phyloP scores from a whole-genome alignment of 768 basidiomycete species.

The Suillus subalutaceus region DNA sequence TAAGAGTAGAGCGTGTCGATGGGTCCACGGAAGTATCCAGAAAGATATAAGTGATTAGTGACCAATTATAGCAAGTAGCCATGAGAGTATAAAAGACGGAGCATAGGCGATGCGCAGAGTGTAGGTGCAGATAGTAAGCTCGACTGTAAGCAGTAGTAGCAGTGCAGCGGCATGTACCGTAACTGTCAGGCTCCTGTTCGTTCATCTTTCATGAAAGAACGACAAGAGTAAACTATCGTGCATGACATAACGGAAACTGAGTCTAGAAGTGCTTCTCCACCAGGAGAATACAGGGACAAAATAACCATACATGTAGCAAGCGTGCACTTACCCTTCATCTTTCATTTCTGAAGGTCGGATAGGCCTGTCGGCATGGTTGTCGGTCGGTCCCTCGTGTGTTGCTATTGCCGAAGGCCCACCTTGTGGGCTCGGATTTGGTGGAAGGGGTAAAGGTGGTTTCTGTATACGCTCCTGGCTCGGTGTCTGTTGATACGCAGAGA shows the following conservation, averaged over 20 bases:
- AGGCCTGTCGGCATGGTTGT: conserved; percentile 48
- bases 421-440: conserved; percentile 25
- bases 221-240: conserved; percentile 13
- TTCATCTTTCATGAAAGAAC: conserved; percentile 22
- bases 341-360: conserved; percentile 76
- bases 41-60: conserved; percentile 37
- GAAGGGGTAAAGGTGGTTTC: conserved; percentile 31
- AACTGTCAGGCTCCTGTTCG: conserved; percentile 21
- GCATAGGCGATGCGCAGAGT: conserved; percentile 25
- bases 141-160: conserved; percentile 25
- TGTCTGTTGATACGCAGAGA: conserved; percentile 64
- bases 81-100: conserved; percentile 34
- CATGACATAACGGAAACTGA: conserved; percentile 20
- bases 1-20: conserved; percentile 27
- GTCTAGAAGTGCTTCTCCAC: conserved; percentile 12
- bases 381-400: conserved; percentile 38
- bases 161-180: conserved; percentile 19
- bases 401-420: conserved; percentile 34
- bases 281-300: conserved; percentile 16
- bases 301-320: conserved; percentile 18
- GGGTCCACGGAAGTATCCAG: conserved; percentile 41
- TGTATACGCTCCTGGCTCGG: conserved; percentile 66
- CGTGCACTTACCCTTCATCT: conserved; percentile 75
- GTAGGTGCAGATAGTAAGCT: conserved; percentile 32
- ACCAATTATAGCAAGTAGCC: conserved; percentile 38